phyloP scores from a whole-genome alignment of 2,329 filamentous ascomycete species.

The Epichloe brachyelytri region DNA sequence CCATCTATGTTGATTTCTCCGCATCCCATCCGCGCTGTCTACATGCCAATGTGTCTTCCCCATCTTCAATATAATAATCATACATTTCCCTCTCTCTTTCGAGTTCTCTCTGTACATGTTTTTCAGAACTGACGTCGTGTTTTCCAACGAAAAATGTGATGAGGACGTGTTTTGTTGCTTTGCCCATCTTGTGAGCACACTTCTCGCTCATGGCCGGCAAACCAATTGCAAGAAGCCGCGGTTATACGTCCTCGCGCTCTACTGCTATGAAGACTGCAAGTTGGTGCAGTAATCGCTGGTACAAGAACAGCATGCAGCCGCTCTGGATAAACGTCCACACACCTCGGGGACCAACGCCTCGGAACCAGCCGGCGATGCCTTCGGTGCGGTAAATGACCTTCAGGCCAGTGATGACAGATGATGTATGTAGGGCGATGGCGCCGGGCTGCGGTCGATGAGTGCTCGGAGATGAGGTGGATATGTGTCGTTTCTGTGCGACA shows the following conservation, averaged over 20 bases:
- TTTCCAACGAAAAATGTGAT: neutral
- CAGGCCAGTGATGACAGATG: constrained; percentile 74
- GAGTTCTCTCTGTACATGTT: neutral
- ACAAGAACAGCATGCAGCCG: constrained; percentile 90
- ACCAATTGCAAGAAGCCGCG: too few species aligned
- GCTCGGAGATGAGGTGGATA: constrained; percentile 82
- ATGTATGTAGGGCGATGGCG: constrained; percentile 71
- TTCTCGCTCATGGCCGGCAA: too few species aligned
- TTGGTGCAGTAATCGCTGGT: constrained; percentile 73
- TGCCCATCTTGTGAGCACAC: too few species aligned
- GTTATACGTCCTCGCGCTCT: constrained; percentile 16
- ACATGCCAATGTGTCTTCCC: neutral
- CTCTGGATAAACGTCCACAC: constrained; percentile 98
- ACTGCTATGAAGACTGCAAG: constrained; percentile 42
- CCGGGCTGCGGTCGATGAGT: constrained; percentile 71
- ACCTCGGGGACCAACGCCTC: constrained; percentile 80
- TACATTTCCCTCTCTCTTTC: neutral
- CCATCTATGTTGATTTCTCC: neutral
- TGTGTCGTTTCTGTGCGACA: constrained; percentile 50
- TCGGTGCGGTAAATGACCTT: constrained; percentile 83
- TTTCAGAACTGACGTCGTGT: neutral
- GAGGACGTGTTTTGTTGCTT: too few species aligned
- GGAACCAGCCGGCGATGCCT: constrained; percentile 80
- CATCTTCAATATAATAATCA: neutral
- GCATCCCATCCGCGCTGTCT: neutral